These are phyloP conservation scores for Xanthoparmelia taractica DNA, from an alignment of 495 filamentous ascomycete genomes.

Conservation along the genomic window DNA sequence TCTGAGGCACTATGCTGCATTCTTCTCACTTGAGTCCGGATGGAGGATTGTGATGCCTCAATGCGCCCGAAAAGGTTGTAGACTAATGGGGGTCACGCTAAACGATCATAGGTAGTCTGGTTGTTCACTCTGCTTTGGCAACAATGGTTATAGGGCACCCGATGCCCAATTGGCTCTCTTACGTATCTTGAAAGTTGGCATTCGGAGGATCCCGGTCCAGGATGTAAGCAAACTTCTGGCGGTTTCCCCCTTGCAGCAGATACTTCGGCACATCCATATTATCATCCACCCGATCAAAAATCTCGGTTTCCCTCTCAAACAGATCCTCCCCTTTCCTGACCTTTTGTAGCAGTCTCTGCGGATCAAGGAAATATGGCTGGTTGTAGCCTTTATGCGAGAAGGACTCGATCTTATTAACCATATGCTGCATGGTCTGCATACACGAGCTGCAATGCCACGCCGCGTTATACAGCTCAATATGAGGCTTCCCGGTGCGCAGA, in stretches of 20 bases:
- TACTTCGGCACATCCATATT: conserved; percentile 41
- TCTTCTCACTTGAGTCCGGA: neutral
- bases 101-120: neutral
- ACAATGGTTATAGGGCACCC: neutral
- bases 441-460: conserved; percentile 51
- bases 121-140: neutral
- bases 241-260: conserved; percentile 27
- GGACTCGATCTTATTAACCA: conserved; percentile 45
- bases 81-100: neutral
- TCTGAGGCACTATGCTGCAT: too few species aligned
- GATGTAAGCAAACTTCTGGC: conserved; percentile 30
- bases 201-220: conserved; percentile 31
- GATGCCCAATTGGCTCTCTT: neutral
- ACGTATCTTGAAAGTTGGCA: conserved; percentile 32
- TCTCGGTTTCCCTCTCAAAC: conserved; percentile 41
- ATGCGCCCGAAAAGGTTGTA: neutral
- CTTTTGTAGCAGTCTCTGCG: conserved; percentile 36
- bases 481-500: conserved; percentile 37
- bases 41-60: neutral
- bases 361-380: conserved; percentile 35
- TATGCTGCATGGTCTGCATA: conserved; percentile 42
- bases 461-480: conserved; percentile 39
- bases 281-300: conserved; percentile 37
- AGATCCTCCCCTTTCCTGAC: conserved; percentile 44
- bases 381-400: conserved; percentile 46